Evolutionary conservation across 1,284 basidiomycete species (phyloP).

Genomic region (Naganishia sp.): DNA sequence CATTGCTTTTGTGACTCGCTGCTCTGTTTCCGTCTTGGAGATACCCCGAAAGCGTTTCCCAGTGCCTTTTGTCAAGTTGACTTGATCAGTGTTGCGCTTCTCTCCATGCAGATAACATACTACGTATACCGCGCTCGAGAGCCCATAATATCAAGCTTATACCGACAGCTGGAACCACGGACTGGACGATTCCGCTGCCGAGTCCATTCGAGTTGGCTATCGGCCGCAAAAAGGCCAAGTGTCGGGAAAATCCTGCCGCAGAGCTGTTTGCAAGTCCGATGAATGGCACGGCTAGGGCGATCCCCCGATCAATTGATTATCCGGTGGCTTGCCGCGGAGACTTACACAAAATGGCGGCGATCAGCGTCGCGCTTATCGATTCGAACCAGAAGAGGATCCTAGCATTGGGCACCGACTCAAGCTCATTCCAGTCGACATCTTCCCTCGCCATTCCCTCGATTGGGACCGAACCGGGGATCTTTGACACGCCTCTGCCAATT

Average conservation of each 20-base stretch:
- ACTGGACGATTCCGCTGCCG: slow-evolving; percentile 64
- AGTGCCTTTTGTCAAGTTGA: background rate
- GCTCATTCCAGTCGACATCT: slow-evolving; percentile 73
- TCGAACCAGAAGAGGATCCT: background rate
- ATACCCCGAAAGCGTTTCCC: background rate
- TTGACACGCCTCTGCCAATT: slow-evolving; percentile 66
- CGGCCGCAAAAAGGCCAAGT: slow-evolving; percentile 64
- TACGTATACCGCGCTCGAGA: slow-evolving; percentile 60
- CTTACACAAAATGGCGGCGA: slow-evolving; percentile 7
- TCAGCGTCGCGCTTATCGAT: background rate
- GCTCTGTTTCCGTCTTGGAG: slow-evolving; percentile 12
- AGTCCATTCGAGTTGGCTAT: slow-evolving; percentile 60
- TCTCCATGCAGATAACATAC: slow-evolving; percentile 56
- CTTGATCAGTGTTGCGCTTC: background rate
- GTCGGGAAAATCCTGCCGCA: slow-evolving; percentile 70
- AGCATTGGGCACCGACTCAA: slow-evolving; percentile 59
- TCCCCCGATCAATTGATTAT: background rate
- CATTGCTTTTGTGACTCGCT: slow-evolving; percentile 5
- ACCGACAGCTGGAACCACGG: slow-evolving; percentile 66
- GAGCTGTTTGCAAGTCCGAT: slow-evolving; percentile 66
- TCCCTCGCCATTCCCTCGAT: slow-evolving; percentile 76
- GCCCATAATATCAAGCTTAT: slow-evolving; percentile 63
- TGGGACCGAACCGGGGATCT: slow-evolving; percentile 64
- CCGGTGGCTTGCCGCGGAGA: background rate
- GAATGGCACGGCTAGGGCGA: slow-evolving; percentile 63